Percentiles rank a stretch among this genome's conserved stretches.
These are phyloP conservation scores for Ophiobolus disseminans DNA, from an alignment of 2,329 filamentous ascomycete species.

Conservation along the genomic window DNA sequence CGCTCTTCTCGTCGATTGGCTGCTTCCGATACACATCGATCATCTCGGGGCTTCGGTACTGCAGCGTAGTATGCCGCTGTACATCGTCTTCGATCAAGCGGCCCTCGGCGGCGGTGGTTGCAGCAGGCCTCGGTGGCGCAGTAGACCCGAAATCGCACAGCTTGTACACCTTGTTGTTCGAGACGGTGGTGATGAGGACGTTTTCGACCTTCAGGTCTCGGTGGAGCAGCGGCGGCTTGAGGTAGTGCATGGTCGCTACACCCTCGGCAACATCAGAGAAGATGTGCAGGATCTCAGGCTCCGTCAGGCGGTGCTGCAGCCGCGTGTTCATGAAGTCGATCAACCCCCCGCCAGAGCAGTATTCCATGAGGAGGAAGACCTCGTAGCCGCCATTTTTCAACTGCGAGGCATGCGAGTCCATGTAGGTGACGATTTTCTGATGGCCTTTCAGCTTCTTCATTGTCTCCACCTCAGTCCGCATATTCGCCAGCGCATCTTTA, in stretches of 20 bases:
- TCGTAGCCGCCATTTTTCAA: constrained; percentile 92
- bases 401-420: constrained; percentile 97
- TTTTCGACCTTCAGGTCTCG: constrained; percentile 98
- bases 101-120: constrained; percentile 85
- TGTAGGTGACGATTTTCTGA: constrained; percentile 94
- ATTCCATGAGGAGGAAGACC: constrained; percentile 98
- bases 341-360: constrained; percentile 89
- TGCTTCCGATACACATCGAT: constrained; percentile 96
- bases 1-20: constrained; percentile 97
- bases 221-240: constrained; percentile 90
- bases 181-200: constrained; percentile 80
- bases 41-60: constrained; percentile 98
- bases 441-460: constrained; percentile 99
- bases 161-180: constrained; percentile 80
- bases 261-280: constrained; percentile 96
- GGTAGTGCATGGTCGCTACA: constrained; percentile 98
- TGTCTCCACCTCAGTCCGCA: constrained; percentile 98
- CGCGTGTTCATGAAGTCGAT: constrained; percentile 99
- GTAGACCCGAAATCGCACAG: constrained; percentile 97
- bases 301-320: constrained; percentile 92
- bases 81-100: constrained; percentile 95
- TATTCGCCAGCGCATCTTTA: constrained; percentile 90
- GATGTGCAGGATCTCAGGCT: constrained; percentile 96
- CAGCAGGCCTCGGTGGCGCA: constrained; percentile 81
- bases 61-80: constrained; percentile 94